Evolutionary conservation across 768 basidiomycete genomes (phyloP), one percentile per base, ranked within the genome.

Genomic region (Termitomyces sp.): DNA sequence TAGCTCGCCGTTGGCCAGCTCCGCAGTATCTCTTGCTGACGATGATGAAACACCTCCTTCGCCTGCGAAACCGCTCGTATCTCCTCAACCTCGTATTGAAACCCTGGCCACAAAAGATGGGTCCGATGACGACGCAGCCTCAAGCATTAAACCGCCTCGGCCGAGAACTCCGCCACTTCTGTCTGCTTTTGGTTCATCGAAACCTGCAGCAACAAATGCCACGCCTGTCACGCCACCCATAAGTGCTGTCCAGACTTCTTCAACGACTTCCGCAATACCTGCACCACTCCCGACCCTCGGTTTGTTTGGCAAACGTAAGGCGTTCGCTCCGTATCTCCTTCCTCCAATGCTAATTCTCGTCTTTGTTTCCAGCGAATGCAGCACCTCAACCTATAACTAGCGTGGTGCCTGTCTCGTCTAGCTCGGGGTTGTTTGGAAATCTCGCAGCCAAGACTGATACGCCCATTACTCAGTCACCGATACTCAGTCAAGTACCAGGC

Each of bases 1-100:
- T n/a, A 92, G 90, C 62, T 91, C 90, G 3, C 90, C 90, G 1
- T 73, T 92, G 50, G 85, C 90, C 4, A 83, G 70, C 56, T 74
- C 77, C 5, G 73, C 83, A 53, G 73, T 73, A 55, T 81, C 75
- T 60, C 73, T 63, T 5, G 71, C 71, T 11, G 51, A 40, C 24
- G 81, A 81, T 9, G 74, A 73, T 13, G 77, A 78, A 35, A 76
- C 74, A 36, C 58, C n/a, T 16, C 52, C 58, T 26, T 38, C 59
- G 13, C 59, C 64, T 46, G 65, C 63, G 14, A 74, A 71, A 49
- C 69, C 70, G 8, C 72, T 75, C 4, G 74, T 76, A 20, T 72
- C 75, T 9, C 76, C 79, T 11, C 76, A 76, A 66, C 62, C 63
- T 18, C 64, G 72, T 14, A 72, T 75, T 54, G 76, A 74, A 3